Conservation (phyloP, 768 basidiomycete species). For the Gelatoporia subvermispora region DNA sequence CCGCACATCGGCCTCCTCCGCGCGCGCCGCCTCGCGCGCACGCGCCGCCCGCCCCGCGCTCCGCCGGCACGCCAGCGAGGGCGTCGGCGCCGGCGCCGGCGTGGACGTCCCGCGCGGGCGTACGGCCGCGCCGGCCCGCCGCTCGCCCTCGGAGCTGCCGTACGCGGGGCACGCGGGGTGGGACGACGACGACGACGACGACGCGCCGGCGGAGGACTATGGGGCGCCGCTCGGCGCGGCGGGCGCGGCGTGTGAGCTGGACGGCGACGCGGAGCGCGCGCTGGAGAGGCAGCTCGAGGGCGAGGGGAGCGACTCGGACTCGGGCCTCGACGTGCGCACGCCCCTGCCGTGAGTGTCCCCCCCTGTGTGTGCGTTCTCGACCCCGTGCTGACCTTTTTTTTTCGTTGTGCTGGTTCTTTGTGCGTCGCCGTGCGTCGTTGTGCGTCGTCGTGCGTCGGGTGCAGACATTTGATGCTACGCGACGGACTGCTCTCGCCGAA, state of each 20-base stretch:
- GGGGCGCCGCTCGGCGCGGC: slow-evolving; percentile 23
- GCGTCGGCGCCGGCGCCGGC: neutral
- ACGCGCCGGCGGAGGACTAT: slow-evolving; percentile 24
- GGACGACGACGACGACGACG: slow-evolving; percentile 25
- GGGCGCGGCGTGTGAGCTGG: slow-evolving; percentile 17
- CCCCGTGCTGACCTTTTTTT: neutral
- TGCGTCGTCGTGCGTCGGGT: no score
- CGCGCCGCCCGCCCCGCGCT: slow-evolving; percentile 9
- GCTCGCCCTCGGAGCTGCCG: slow-evolving; percentile 8
- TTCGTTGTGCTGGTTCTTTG: neutral
- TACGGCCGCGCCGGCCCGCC: neutral
- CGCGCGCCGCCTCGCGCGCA: slow-evolving; percentile 20
- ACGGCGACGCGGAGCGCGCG: slow-evolving; percentile 19
- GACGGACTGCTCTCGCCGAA: slow-evolving; percentile 35
- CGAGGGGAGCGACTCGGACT: slow-evolving; percentile 28
- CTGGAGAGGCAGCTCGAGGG: slow-evolving; percentile 24
- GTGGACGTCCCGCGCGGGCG: no score
- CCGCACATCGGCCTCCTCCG: slow-evolving; percentile 20
- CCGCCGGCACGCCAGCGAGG: slow-evolving; percentile 17
- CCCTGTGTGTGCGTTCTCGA: neutral
- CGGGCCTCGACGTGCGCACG: slow-evolving; percentile 34
- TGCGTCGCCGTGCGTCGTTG: neutral
- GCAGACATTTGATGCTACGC: slow-evolving; percentile 34
- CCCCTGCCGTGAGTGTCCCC: slow-evolving; percentile 31
- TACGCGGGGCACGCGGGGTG: slow-evolving; percentile 12